Evolutionary conservation across 208 protist species (phyloP), one percentile per base, ranked within the genome.

Genomic region (Acanthamoeba culbertsoni): DNA sequence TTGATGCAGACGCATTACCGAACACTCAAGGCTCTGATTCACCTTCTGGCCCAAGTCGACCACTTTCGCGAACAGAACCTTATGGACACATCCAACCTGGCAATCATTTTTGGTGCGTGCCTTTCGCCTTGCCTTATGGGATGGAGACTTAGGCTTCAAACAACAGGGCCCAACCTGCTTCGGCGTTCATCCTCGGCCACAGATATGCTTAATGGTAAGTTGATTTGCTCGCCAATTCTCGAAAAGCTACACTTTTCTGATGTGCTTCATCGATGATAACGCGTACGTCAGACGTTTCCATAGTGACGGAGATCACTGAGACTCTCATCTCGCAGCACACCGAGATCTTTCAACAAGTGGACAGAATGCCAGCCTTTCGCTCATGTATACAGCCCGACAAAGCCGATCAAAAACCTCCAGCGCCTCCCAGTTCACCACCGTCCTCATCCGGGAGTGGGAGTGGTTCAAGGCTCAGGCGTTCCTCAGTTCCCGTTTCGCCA

Each of bases 271-370:
- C n/a, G n/a, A n/a, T n/a, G n/a, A n/a, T n/a, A n/a, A n/a, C n/a
- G n/a, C n/a, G n/a, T n/a, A n/a, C n/a, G n/a, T n/a, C 1, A 79
- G 68, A 79, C 37, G 68, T 79, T 18, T 79, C 68, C 16, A 40
- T 79, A 40, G 68, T 79, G 68, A 79, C 68, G 37, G 68, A 79
- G 26, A 79, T 79, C 33, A 48, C 68, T 10, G 68, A 79, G 68
- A 79, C 33, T 33, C 42, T 51, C 16, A 79, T 79, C 10, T 79
- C 68, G 37, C 68, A 51, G 68, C 68, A 79, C 18, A 40, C 43
- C 26, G 68, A 4, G 16, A 79, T 79, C 68, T 79, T 79, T 40
- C 68, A 23, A 0, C 33, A 26, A 40, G 68, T 77, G 28, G 68
- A 31, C 2, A 59, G 51, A 59, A n/a, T n/a, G n/a, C n/a, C n/a